Percentiles rank a stretch among this genome's conserved stretches.
Conservation (phyloP, 2,329 filamentous ascomycete species). For the Epichloe uncinata region DNA sequence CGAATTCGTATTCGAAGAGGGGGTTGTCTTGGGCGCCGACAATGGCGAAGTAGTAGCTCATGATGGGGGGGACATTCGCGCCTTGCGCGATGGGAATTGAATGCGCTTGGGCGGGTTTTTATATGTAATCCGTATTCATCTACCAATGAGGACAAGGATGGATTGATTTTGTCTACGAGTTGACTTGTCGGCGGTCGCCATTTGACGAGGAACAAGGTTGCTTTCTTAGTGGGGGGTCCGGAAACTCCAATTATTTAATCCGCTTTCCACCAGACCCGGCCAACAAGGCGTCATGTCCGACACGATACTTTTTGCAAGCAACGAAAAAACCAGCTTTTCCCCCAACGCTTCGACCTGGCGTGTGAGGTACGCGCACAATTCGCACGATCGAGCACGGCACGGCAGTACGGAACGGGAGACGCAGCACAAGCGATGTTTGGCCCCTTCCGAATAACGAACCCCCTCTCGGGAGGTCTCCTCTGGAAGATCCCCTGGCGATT, state of each 20-base stretch:
- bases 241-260: neutral
- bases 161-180: too few relatives aligned
- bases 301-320: too few relatives aligned
- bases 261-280: neutral
- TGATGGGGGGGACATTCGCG: constrained; percentile 35
- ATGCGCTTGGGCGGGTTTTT: neutral
- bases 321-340: too few relatives aligned
- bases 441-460: constrained; percentile 64
- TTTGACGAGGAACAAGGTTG: too few relatives aligned
- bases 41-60: constrained; percentile 99
- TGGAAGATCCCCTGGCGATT: constrained; percentile 98
- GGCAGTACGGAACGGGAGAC: neutral
- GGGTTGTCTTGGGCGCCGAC: constrained; percentile 92
- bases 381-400: too few relatives aligned
- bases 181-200: too few relatives aligned
- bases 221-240: too few relatives aligned
- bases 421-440: constrained; percentile 57
- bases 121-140: too few relatives aligned
- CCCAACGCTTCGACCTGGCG: too few relatives aligned
- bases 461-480: constrained; percentile 64
- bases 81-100: neutral
- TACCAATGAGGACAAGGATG: neutral
- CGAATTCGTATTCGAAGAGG: constrained; percentile 93
- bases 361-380: too few relatives aligned
- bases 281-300: too few relatives aligned